These are phyloP conservation scores for Chlamydomonas eustigma DNA, from an alignment of 139 green algal genomes.

Conservation along the genomic window DNA sequence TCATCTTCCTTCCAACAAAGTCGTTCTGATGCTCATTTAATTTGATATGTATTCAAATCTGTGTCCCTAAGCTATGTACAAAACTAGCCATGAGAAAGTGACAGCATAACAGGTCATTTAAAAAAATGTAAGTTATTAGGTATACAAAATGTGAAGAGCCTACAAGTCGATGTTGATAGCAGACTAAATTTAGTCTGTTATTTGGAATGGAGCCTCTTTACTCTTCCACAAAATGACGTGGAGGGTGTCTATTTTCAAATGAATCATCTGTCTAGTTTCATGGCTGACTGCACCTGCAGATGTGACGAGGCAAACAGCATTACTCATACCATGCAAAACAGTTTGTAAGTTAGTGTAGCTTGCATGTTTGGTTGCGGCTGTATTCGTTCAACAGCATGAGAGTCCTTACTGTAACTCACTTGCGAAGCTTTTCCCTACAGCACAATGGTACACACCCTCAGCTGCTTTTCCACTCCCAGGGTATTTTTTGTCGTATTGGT, in stretches of 20 bases:
- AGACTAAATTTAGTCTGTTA: constrained; percentile 19
- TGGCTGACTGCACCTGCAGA: constrained; percentile 69
- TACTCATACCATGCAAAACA: background rate
- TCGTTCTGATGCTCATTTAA: no score
- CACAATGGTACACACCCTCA: constrained; percentile 77
- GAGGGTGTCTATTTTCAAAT: constrained; percentile 63
- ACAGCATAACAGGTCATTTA: no score
- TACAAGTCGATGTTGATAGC: no score
- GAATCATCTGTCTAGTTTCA: constrained; percentile 68
- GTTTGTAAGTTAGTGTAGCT: background rate
- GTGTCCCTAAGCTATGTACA: no score
- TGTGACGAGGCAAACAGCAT: background rate
- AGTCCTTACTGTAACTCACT: constrained; percentile 37
- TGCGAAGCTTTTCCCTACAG: constrained; percentile 70
- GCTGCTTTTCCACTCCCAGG: constrained; percentile 67
- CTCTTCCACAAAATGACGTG: constrained; percentile 78
- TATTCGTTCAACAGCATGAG: background rate
- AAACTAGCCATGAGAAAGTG: no score
- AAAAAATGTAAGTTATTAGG: no score
- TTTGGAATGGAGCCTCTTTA: constrained; percentile 69
- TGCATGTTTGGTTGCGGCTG: background rate
- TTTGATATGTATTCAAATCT: no score
- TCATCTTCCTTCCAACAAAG: no score
- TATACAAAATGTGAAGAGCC: no score
- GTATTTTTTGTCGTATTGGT: constrained; percentile 69